Percentiles rank a stretch among this genome's conserved stretches.
phyloP scores from a whole-genome alignment of 768 basidiomycete genomes.

The Boletus tylopilopsis region DNA sequence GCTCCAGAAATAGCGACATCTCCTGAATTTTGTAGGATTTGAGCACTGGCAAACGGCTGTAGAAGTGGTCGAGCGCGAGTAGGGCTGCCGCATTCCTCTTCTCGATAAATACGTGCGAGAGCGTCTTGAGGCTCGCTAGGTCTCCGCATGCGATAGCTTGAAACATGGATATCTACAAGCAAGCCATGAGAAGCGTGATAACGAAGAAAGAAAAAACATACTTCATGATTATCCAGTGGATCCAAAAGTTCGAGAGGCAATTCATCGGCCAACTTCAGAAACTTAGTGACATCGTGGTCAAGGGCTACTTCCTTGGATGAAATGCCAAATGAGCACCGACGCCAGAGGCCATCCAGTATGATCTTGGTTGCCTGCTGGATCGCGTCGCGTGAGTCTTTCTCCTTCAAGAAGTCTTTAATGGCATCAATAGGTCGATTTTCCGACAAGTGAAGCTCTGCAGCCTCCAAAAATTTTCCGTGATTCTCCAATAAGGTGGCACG shows the following conservation, averaged over 20 bases:
- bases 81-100: conserved; percentile 2
- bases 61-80: conserved; percentile 9
- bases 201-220: neutral
- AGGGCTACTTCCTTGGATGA: neutral
- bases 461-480: conserved; percentile 42
- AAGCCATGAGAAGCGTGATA: neutral
- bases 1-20: conserved; percentile 5
- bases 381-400: conserved; percentile 26
- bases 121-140: conserved; percentile 22
- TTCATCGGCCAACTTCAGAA: conserved; percentile 26
- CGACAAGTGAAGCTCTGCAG: conserved; percentile 47
- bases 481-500: conserved; percentile 43
- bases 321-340: conserved; percentile 39
- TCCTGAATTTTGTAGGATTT: conserved; percentile 19
- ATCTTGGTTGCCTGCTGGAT: conserved; percentile 35
- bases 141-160: conserved; percentile 28
- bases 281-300: conserved; percentile 3
- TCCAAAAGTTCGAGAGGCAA: conserved; percentile 8
- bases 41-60: conserved; percentile 12
- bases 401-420: conserved; percentile 41
- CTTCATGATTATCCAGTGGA: conserved; percentile 6
- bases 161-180: conserved; percentile 29
- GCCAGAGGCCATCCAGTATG: conserved; percentile 46
- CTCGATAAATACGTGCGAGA: conserved; percentile 31
- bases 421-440: conserved; percentile 48